Evolutionary conservation across 352 stramenopile genomes (phyloP).

Genomic region (Hyphochytrium catenoides): DNA sequence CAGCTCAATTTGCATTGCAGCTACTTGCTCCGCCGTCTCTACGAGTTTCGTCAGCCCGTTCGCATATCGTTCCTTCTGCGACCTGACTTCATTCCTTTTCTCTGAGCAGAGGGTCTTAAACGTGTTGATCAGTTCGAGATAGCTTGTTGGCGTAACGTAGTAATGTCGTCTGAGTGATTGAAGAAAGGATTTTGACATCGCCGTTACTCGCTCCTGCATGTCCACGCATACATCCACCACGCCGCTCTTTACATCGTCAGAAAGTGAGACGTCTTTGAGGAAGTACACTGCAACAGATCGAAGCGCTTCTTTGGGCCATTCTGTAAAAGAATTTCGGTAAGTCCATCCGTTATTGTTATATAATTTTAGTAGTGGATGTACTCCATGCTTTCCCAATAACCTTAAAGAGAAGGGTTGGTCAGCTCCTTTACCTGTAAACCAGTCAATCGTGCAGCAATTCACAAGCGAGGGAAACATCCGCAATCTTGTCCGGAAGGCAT

Average conservation of each 20-base stretch:
- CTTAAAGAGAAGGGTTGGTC: no score
- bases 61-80: constrained; percentile 69
- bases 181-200: constrained; percentile 51
- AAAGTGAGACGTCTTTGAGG: constrained; percentile 60
- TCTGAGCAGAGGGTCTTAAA: constrained; percentile 77
- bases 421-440: no score
- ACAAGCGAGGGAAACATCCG: constrained; percentile 88
- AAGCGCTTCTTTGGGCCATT: constrained; percentile 81
- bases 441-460: constrained; percentile 91
- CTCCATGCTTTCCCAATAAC: no score
- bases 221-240: constrained; percentile 83
- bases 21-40: constrained; percentile 74
- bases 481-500: constrained; percentile 71
- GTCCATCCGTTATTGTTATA: no score
- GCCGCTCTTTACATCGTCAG: constrained; percentile 33
- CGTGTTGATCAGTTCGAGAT: constrained; percentile 81
- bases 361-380: no score
- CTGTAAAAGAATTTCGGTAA: no score
- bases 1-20: constrained; percentile 77
- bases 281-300: constrained; percentile 74
- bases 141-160: constrained; percentile 86
- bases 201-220: constrained; percentile 75
- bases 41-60: constrained; percentile 77
- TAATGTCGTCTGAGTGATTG: constrained; percentile 68
- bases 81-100: constrained; percentile 70